Evolutionary conservation across 78 protist genomes (phyloP), one percentile per base, ranked within the genome.

Genomic region (Dictyostelium firmibasis): DNA sequence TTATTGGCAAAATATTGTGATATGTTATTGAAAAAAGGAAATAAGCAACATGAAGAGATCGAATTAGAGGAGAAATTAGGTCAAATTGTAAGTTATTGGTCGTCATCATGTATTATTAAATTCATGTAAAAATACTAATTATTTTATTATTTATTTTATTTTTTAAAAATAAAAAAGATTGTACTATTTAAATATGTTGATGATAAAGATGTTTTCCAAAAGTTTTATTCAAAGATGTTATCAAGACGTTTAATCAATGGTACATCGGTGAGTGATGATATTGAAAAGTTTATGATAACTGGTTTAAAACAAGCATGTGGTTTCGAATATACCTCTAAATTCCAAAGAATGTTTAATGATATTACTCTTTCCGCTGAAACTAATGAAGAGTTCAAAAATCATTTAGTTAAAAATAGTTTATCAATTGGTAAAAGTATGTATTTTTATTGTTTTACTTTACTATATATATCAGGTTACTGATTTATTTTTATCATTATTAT

Each of bases 161-260:
- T 62, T 31, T 18, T 41, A 38, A 33, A 41, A 67, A 10, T 16
- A 35, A 83, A 60, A 62, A 11, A 96, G 97, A 97, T 97, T 50
- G 44, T 77, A 47, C 47, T 97, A 60, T 97, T 97, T 70, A 96
- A 96, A 85, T 97, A 96, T 75, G 87, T 97, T 18, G 98, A 97
- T 44, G 98, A 97, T 67, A 97, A 97, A 85, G 98, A 97, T 86
- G 97, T 97, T 44, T 97, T 97, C 70, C 98, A 97, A 85, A 95
- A 92, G 79, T 97, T 97, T 67, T 97, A 97, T 87, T 70, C 98
- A 18, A 81, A 70, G 35, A 70, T 86, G 88, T 69, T 97, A 76
- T 93, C 98, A 35, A 33, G 93, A 29, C 27, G 98, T 44, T 67
- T 97, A 18, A 97, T 97, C 10, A 62, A 84, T 50, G 96, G 85